Base-by-base conservation (phyloP, 345 rosid species). In the Lumnitzera littorea region DNA sequence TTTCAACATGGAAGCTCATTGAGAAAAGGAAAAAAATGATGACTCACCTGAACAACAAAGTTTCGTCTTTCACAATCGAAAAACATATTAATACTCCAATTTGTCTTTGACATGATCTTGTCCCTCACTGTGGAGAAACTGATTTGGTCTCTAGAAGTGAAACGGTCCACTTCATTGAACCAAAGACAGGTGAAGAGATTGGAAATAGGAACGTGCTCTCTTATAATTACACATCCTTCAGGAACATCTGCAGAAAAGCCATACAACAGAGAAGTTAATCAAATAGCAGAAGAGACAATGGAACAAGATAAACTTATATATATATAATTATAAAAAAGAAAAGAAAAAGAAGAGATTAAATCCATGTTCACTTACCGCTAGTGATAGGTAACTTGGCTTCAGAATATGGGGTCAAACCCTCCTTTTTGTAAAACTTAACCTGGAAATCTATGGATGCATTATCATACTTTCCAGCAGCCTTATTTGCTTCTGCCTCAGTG, bases 121-220 rank as follows among this genome's bases (percentile, higher is more conserved):
- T 95, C 99, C 83, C 99, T 80, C 59, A 86, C 96, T 0, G 78
- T 91, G 56, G 98, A 83, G 72, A 91, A 95, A 81, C 98, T 91
- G 64, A 95, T 79, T 76, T 95, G 99, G 79, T 95, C 99, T 76
- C 99, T 81, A 0, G 98, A 81, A 63, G 99, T 95, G 72, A 95
- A 95, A 36, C 95, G 94, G 60, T 91, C 96, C 41, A 95, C 98
- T 80, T 95, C 99, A 56, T 91, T 86, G 82, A 82, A 91, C 99
- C 99, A 95, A 64, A 95, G 99, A 53, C 99, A 95, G 48, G 89
- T 74, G 50, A 95, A 85, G 60, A 91, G 91, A 78, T 95, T 91
- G 80, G 91, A 83, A 20, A 95, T 78, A 11, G 99, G 96, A 63
- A 86, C 78, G 68, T 95, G 99, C 79, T 95, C 99, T 75, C 96